A percentile compares a stretch with the other conserved stretches of the same genome.
These are phyloP conservation scores for Kwoniella sp. DNA, from an alignment of 768 basidiomycete species.

Conservation along the genomic window DNA sequence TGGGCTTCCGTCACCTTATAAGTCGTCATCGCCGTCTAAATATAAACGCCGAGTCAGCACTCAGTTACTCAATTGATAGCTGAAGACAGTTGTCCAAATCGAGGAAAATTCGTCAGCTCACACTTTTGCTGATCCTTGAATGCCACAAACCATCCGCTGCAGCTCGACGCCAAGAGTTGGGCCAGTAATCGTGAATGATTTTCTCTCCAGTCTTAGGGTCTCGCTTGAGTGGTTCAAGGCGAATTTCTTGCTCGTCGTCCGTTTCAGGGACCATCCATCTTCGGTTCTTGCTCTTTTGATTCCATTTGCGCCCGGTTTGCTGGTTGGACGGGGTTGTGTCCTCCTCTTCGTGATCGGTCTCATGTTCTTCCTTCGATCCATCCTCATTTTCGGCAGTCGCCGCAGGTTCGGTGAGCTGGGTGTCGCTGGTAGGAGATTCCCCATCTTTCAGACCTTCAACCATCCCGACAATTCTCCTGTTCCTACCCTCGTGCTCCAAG, in stretches of 20 bases:
- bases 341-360: too few relatives aligned
- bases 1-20: conserved; percentile 36
- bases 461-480: conserved; percentile 4
- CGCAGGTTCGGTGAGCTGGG: background rate
- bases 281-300: background rate
- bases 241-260: conserved; percentile 3
- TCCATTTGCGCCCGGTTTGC: background rate
- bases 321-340: background rate
- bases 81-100: too few relatives aligned
- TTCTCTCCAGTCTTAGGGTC: background rate
- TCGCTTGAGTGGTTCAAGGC: background rate
- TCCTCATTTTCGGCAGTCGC: background rate
- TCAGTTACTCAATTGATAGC: too few relatives aligned
- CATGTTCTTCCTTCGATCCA: background rate
- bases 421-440: conserved; percentile 1
- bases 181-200: conserved; percentile 6
- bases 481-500: background rate
- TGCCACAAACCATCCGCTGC: background rate
- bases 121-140: conserved; percentile 8
- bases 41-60: background rate
- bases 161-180: conserved; percentile 1
- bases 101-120: conserved; percentile 1
- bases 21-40: conserved; percentile 23
- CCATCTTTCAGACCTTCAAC: conserved; percentile 14
- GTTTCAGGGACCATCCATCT: conserved; percentile 9